Base-by-base conservation (phyloP, 2,329 filamentous ascomycete species). In the Sclerotinia glacialis region DNA sequence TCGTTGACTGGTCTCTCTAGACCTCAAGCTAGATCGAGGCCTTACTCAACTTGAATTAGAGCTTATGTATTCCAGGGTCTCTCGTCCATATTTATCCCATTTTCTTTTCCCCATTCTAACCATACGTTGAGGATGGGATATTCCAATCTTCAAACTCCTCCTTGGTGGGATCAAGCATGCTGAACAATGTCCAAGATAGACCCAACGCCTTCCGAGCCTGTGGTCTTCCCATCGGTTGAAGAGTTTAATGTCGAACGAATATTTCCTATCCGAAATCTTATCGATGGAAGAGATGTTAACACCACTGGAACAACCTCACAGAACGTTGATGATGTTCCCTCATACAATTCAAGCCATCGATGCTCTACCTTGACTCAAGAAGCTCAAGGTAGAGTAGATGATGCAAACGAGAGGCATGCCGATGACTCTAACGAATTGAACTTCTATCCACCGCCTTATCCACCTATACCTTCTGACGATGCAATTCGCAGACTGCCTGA, bases 221-320 rank as follows among this genome's bases (percentile, higher is more conserved):
- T 70, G 26, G 66, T 58, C 14, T 72, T 72, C 60, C 61, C 67
- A 40, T 56, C 68, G 6, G 26, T 67, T 47, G 64, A 66, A n/a
- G 68, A 70, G 12, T 69, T 73, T 34, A 55, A 40, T 6, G 64
- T 71, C 28, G 72, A 72, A 49, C 69, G 72, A 2, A 64, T 74
- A 6, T 73, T 72, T 65, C 71, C 72, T 9, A 73, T 74, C 44
- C 69, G 72, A 28, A 71, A 70, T 69, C 63, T 73, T 26, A 44
- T 72, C 23, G 42, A 47, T 44, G 63, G 66, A 47, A 40, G 49
- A 21, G 58, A 37, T 5, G 6, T 49, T 16, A 52, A 53, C 6
- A 28, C 21, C 6, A 28, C 21, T 2, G 34, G 28, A 28, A 44
- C 37, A 23, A 44, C 52, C 21, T 44, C 37, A 23, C 42, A 40